Percentiles rank a stretch among this genome's conserved stretches.
Evolutionary conservation across 2,329 filamentous ascomycete genomes (phyloP).

Genomic region (Fusarium albosuccineum): DNA sequence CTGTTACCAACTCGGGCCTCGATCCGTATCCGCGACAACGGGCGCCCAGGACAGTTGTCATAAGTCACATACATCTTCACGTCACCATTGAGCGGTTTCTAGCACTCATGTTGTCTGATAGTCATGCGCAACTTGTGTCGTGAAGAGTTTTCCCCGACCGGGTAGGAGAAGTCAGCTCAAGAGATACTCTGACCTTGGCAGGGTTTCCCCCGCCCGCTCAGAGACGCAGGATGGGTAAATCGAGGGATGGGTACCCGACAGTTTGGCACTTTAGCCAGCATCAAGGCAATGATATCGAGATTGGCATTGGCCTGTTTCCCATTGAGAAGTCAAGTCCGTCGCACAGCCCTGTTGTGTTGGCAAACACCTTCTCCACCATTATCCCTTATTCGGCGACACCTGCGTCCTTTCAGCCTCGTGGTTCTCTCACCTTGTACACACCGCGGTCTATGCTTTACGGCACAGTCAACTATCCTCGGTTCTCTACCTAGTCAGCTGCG

Average conservation of each 20-base stretch:
- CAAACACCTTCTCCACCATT: slow-evolving; percentile 24
- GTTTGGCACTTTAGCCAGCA: slow-evolving; percentile 17
- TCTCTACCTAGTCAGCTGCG: slow-evolving; percentile 34
- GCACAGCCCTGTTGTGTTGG: slow-evolving; percentile 22
- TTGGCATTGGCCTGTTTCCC: slow-evolving; percentile 37
- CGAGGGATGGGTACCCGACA: slow-evolving; percentile 1
- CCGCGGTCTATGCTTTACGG: slow-evolving; percentile 33
- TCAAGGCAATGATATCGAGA: slow-evolving; percentile 16
- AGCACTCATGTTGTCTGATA: background rate
- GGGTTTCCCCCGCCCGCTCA: slow-evolving; percentile 11
- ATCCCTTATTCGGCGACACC: slow-evolving; percentile 17
- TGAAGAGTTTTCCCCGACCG: background rate
- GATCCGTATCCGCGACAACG: slow-evolving; percentile 20
- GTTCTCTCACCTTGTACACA: slow-evolving; percentile 32
- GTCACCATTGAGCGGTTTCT: background rate
- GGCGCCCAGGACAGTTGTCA: slow-evolving; percentile 10
- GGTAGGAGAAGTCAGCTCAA: background rate
- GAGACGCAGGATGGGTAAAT: slow-evolving; percentile 1
- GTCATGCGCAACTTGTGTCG: background rate
- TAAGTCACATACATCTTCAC: background rate
- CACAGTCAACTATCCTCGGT: slow-evolving; percentile 27
- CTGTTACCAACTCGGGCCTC: slow-evolving; percentile 15
- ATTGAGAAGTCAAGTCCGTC: background rate
- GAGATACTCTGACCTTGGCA: slow-evolving; percentile 1
- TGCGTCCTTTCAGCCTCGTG: slow-evolving; percentile 35